Percentiles rank a stretch among this genome's conserved stretches.
phyloP scores from a whole-genome alignment of 1,284 basidiomycete species.

The Ustilago lituana region DNA sequence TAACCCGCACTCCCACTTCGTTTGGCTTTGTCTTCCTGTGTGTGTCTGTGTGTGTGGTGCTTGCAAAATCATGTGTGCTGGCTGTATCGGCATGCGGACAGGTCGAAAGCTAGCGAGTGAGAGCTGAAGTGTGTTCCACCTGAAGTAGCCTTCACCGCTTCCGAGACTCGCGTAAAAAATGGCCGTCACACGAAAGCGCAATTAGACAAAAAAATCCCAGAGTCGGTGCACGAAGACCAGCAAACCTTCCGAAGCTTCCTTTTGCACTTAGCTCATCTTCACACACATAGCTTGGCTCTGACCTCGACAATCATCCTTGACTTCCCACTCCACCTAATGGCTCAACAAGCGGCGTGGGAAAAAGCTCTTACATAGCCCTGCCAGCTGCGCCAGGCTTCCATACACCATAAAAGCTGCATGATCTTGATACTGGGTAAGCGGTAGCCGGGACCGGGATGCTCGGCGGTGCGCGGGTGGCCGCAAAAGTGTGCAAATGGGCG shows the following conservation, averaged over 20 bases:
- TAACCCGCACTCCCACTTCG: not conserved
- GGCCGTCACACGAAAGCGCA: not conserved
- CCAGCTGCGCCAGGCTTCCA: no score
- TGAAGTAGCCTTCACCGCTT: no score
- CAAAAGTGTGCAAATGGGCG: constrained; percentile 7
- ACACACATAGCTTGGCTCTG: not conserved
- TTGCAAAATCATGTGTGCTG: no score
- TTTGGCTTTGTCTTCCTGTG: no score
- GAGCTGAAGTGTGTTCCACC: no score
- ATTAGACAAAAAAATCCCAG: not conserved
- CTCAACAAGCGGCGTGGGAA: no score
- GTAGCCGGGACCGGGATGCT: constrained; percentile 36
- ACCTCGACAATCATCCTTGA: not conserved
- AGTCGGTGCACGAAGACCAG: constrained; percentile 23
- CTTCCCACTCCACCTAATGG: no score
- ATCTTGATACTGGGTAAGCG: constrained; percentile 6
- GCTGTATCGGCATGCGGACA: no score
- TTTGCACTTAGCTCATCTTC: constrained; percentile 22
- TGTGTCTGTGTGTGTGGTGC: no score
- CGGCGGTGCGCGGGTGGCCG: constrained; percentile 24
- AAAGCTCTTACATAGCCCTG: no score
- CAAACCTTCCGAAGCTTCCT: constrained; percentile 14
- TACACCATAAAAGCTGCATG: constrained; percentile 12
- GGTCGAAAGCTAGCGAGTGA: no score
- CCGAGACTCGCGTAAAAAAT: constrained; percentile 15